These are phyloP conservation scores for Boletellus deceptivus DNA, from an alignment of 1,284 basidiomycete genomes.

Conservation along the genomic window DNA sequence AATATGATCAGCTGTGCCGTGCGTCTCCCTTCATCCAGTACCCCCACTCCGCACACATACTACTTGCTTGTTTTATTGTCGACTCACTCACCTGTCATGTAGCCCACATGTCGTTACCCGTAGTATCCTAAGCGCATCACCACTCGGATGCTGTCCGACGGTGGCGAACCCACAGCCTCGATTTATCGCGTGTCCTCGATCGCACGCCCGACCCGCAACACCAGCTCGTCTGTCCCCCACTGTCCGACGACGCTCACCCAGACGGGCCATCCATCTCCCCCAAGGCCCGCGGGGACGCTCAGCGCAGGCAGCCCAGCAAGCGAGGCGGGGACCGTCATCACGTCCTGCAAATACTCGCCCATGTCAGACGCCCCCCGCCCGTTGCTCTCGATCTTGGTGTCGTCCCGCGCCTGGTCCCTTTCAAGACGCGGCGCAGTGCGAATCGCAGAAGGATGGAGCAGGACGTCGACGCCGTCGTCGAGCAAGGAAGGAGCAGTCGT, in stretches of 20 bases:
- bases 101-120: slow-evolving; percentile 25
- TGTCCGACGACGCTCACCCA: slow-evolving; percentile 86
- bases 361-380: slow-evolving; percentile 29
- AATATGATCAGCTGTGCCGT: slow-evolving; percentile 11
- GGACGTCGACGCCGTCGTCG: slow-evolving; percentile 61
- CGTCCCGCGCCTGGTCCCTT: slow-evolving; percentile 3
- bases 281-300: slow-evolving; percentile 58
- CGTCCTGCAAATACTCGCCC: slow-evolving; percentile 83
- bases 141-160: too few species aligned
- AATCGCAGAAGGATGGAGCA: slow-evolving; percentile 87
- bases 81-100: slow-evolving; percentile 21
- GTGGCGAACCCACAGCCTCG: too few species aligned
- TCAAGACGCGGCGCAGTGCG: slow-evolving; percentile 66
- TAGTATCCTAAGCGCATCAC: background rate
- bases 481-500: slow-evolving; percentile 2
- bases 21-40: slow-evolving; percentile 5
- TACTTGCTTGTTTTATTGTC: slow-evolving; percentile 12
- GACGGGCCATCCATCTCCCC: slow-evolving; percentile 75
- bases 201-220: slow-evolving; percentile 55
- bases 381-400: background rate
- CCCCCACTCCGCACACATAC: slow-evolving; percentile 11
- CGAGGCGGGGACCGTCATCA: slow-evolving; percentile 89
- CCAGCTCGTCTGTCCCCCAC: slow-evolving; percentile 81
- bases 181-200: slow-evolving; percentile 35
- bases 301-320: slow-evolving; percentile 87